Evolutionary conservation across 371 early-diverging fungal genomes (phyloP).

Genomic region (Mucor velutinosus): DNA sequence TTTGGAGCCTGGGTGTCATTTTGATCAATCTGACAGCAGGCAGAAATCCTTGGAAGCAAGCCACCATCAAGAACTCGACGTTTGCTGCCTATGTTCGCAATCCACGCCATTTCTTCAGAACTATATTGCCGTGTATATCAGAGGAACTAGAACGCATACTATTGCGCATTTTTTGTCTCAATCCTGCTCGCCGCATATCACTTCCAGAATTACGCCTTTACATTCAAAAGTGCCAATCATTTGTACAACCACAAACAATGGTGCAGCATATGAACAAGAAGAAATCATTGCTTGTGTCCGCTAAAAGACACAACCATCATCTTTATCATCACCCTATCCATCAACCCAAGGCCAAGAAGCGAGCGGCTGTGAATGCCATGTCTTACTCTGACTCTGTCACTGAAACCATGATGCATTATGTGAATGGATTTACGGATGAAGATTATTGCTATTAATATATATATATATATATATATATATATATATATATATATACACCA

Average conservation of each 20-base stretch:
- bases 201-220: conserved; percentile 62
- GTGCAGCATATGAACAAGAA: not conserved
- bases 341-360: not conserved
- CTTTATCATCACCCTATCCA: not conserved
- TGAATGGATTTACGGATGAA: conserved; percentile 11
- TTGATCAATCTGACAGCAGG: conserved; percentile 77
- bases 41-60: conserved; percentile 84
- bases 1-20: conserved; percentile 86
- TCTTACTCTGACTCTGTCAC: conserved; percentile 7
- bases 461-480: too few species aligned
- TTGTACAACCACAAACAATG: conserved; percentile 31
- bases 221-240: conserved; percentile 59
- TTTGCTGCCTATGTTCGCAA: conserved; percentile 67
- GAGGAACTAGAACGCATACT: conserved; percentile 73
- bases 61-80: conserved; percentile 66
- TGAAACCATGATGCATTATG: conserved; percentile 18
- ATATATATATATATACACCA: too few species aligned
- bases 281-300: not conserved
- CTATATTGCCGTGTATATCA: conserved; percentile 67
- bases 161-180: conserved; percentile 70
- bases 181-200: conserved; percentile 71
- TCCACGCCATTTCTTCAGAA: conserved; percentile 64
- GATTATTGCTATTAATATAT: not conserved
- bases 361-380: not conserved
- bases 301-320: not conserved